These are phyloP conservation scores for Symbiodinium pilosum DNA, from an alignment of 73 alveolate species.

Conservation along the genomic window DNA sequence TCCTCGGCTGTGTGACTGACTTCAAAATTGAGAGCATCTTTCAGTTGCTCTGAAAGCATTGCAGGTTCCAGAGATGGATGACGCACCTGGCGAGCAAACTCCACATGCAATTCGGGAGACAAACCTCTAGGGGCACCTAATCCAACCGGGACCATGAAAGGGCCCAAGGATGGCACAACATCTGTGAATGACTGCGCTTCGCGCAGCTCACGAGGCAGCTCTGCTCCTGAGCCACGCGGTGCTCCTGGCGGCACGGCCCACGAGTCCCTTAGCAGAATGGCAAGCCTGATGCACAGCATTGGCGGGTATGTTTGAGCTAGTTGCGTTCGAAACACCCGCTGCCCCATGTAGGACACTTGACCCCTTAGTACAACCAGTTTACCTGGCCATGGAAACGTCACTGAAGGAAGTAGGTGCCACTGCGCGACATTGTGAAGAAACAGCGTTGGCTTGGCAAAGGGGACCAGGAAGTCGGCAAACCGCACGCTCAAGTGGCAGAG, in stretches of 20 bases:
- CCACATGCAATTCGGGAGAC: background rate
- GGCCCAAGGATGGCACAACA: background rate
- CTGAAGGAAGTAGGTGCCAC: background rate
- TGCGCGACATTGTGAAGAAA: background rate
- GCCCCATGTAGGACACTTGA: no score
- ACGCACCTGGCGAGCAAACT: background rate
- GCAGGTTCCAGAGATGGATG: background rate
- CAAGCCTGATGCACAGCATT: background rate
- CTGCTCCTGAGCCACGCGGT: background rate
- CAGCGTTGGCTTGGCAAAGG: background rate
- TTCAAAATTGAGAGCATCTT: background rate
- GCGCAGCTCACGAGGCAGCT: background rate
- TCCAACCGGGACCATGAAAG: background rate
- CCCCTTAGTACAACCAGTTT: background rate
- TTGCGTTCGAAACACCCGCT: background rate
- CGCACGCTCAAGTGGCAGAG: background rate
- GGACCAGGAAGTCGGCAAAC: background rate
- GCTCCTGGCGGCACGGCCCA: constrained; percentile 31
- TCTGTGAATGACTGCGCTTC: background rate
- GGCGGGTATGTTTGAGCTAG: constrained; percentile 13
- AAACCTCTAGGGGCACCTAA: background rate
- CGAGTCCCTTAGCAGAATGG: background rate
- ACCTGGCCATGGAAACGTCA: background rate
- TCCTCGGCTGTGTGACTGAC: background rate
- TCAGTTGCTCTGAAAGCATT: background rate